phyloP scores from a whole-genome alignment of 2,329 filamentous ascomycete genomes.

The Pyrenochaeta sp. region DNA sequence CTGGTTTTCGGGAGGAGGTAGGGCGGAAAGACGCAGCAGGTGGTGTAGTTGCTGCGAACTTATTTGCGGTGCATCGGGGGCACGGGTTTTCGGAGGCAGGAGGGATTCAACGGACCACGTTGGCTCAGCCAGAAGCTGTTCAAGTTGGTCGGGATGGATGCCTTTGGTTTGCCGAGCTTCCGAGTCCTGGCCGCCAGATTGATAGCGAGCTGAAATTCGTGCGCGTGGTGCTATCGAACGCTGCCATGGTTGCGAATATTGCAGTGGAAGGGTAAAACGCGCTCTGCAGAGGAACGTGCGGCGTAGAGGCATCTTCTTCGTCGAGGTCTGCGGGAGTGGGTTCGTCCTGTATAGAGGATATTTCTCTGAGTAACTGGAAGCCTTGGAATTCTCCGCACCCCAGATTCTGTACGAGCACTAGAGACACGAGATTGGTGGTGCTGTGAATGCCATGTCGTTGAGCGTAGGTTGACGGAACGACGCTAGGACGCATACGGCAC shows the following conservation, averaged over 20 bases:
- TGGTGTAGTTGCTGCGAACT: conserved; percentile 76
- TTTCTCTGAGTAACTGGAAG: no score
- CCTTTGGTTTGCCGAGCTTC: conserved; percentile 11
- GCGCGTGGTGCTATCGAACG: conserved; percentile 10
- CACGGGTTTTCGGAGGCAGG: conserved; percentile 58
- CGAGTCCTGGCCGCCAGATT: background rate
- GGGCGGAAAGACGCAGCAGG: conserved; percentile 85
- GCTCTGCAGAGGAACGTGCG: conserved; percentile 11
- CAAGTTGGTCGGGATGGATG: conserved; percentile 39
- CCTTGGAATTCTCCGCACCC: no score
- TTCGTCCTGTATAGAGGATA: no score
- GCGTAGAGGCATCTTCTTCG: conserved; percentile 28
- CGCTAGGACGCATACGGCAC: conserved; percentile 23
- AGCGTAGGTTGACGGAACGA: conserved; percentile 14
- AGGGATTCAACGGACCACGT: conserved; percentile 86
- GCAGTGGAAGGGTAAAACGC: conserved; percentile 5
- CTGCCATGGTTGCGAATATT: conserved; percentile 8
- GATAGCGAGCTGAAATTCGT: background rate
- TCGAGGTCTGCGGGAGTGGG: no score
- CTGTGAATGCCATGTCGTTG: conserved; percentile 30
- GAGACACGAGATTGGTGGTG: conserved; percentile 1
- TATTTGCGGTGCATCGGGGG: conserved; percentile 55
- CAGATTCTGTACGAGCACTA: background rate
- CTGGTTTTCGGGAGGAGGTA: conserved; percentile 71
- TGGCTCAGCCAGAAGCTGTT: conserved; percentile 67